phyloP scores from a whole-genome alignment of 768 basidiomycete species.

The Tylopilus felleus region DNA sequence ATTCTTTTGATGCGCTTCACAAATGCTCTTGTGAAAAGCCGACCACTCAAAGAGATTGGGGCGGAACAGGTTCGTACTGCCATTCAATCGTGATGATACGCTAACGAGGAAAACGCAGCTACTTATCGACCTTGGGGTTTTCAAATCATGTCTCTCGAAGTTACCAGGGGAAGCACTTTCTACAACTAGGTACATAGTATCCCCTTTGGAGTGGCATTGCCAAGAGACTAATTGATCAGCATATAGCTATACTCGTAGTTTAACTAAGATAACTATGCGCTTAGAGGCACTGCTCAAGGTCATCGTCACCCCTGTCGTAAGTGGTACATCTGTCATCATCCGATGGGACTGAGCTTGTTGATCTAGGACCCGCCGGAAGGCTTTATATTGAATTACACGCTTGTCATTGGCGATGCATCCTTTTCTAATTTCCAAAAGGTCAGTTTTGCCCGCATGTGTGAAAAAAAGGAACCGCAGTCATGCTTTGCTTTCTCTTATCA shows the following conservation, averaged over 20 bases:
- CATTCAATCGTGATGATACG: background rate
- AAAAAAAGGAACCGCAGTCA: conserved; percentile 10
- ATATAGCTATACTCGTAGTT: conserved; percentile 73
- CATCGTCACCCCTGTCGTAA: conserved; percentile 86
- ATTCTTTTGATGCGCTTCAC: conserved; percentile 86
- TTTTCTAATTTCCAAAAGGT: conserved; percentile 99
- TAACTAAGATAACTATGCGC: conserved; percentile 76
- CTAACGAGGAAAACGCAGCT: conserved; percentile 44
- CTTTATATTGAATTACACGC: conserved; percentile 93
- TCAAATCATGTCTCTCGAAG: conserved; percentile 79
- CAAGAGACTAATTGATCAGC: conserved; percentile 11
- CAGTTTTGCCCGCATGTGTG: conserved; percentile 2
- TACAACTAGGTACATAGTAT: conserved; percentile 48
- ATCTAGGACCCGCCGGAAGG: conserved; percentile 86
- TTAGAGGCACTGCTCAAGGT: conserved; percentile 94
- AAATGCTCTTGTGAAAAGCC: conserved; percentile 81
- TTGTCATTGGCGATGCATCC: conserved; percentile 90
- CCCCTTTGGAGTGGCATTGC: background rate
- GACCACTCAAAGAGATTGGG: conserved; percentile 88
- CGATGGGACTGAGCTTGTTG: background rate
- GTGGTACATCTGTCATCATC: conserved; percentile 24
- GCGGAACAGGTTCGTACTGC: conserved; percentile 76
- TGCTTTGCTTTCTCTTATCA: background rate
- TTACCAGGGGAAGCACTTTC: conserved; percentile 72
- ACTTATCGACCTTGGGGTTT: conserved; percentile 83